These are phyloP conservation scores for Scytalidium sp. DNA, from an alignment of 2,329 filamentous ascomycete genomes.

Conservation along the genomic window DNA sequence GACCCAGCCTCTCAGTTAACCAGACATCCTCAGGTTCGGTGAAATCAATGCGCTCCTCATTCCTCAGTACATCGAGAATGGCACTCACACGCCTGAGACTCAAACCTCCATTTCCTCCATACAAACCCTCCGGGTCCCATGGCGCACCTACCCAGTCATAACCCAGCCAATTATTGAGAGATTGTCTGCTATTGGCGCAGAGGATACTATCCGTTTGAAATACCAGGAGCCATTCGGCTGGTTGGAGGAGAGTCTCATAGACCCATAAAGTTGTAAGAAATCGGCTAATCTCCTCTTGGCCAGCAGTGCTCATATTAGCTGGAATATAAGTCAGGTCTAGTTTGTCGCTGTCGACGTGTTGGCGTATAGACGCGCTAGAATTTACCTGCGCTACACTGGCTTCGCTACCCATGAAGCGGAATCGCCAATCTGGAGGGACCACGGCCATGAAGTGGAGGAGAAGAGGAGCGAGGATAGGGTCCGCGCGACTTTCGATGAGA, in stretches of 20 bases:
- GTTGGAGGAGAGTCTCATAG: conserved; percentile 45
- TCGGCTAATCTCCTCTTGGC: conserved; percentile 49
- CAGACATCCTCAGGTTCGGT: conserved; percentile 54
- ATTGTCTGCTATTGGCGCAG: conserved; percentile 47
- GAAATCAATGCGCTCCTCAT: conserved; percentile 41
- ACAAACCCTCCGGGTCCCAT: conserved; percentile 26
- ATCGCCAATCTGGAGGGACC: conserved; percentile 55
- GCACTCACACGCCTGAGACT: conserved; percentile 50
- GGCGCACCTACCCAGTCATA: conserved; percentile 43
- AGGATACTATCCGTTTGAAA: conserved; percentile 55
- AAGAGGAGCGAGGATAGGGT: conserved; percentile 48
- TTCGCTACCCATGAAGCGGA: conserved; percentile 51
- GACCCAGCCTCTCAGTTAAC: conserved; percentile 50
- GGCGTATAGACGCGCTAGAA: conserved; percentile 38
- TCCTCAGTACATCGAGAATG: conserved; percentile 49
- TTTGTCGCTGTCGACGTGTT: conserved; percentile 32
- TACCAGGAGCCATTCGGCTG: conserved; percentile 51
- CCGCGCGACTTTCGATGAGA: conserved; percentile 50
- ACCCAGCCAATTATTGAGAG: conserved; percentile 47
- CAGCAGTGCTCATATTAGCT: conserved; percentile 44
- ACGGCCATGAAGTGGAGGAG: conserved; percentile 55
- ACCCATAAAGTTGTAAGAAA: conserved; percentile 51
- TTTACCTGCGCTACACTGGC: conserved; percentile 44
- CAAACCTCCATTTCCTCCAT: conserved; percentile 29
- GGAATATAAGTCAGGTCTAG: conserved; percentile 51